phyloP scores from a whole-genome alignment of 1,284 basidiomycete genomes.

The Fomes fomentarius region DNA sequence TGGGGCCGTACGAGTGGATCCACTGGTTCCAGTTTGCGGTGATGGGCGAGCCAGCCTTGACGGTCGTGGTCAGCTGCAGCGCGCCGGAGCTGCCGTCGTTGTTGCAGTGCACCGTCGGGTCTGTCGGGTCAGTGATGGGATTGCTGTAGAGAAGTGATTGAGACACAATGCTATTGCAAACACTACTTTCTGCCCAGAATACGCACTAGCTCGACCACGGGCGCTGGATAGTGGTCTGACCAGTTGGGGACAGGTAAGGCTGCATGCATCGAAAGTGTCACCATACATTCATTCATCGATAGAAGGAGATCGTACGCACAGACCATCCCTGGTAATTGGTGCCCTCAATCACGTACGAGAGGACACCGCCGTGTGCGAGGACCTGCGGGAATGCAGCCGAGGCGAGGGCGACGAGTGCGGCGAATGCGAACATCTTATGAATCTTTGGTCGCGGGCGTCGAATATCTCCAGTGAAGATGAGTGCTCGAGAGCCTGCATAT shows the following conservation, averaged over 20 bases:
- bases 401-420: slow-evolving; percentile 30
- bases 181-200: too few relatives aligned
- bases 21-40: slow-evolving; percentile 65
- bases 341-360: slow-evolving; percentile 50
- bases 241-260: slow-evolving; percentile 54
- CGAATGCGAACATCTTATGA: slow-evolving; percentile 30
- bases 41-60: slow-evolving; percentile 52
- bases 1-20: slow-evolving; percentile 54
- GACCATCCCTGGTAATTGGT: slow-evolving; percentile 54
- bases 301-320: slow-evolving; percentile 9
- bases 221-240: slow-evolving; percentile 57
- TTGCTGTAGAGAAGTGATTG: too few relatives aligned
- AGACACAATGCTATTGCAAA: too few relatives aligned
- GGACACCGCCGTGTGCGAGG: slow-evolving; percentile 56
- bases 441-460: neutral
- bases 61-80: slow-evolving; percentile 56
- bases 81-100: slow-evolving; percentile 55
- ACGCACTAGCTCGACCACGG: slow-evolving; percentile 59
- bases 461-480: neutral
- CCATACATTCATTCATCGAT: too few relatives aligned
- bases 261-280: neutral
- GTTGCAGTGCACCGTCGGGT: slow-evolving; percentile 55
- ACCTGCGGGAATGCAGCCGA: slow-evolving; percentile 33
- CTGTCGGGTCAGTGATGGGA: slow-evolving; percentile 53
- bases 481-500: slow-evolving; percentile 19